These are phyloP conservation scores for Wickerhamiella infanticola DNA, from an alignment of 1,139 yeast species.

Conservation along the genomic window DNA sequence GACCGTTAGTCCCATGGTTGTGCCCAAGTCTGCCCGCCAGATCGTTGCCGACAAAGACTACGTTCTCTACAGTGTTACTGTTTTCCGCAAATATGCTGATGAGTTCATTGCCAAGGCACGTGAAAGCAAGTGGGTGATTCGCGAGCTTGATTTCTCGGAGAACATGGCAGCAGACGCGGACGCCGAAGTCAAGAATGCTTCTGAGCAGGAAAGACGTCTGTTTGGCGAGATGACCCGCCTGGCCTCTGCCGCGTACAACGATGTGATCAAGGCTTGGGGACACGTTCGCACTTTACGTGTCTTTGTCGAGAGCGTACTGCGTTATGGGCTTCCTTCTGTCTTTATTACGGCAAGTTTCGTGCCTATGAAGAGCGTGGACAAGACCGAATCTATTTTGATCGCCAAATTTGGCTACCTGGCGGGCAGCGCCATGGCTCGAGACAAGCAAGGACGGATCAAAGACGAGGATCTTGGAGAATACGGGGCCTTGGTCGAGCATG, in stretches of 20 bases:
- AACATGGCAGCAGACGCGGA: conserved; percentile 53
- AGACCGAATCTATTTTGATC: conserved; percentile 53
- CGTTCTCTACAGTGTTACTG: conserved; percentile 56
- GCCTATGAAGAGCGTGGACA: conserved; percentile 25
- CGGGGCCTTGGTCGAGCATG: conserved; percentile 83
- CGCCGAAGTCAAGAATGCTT: conserved; percentile 42
- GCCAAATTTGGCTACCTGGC: conserved; percentile 77
- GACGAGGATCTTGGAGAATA: conserved; percentile 56
- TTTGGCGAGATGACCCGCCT: conserved; percentile 70
- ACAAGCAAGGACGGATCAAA: conserved; percentile 48
- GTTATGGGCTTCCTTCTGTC: conserved; percentile 94
- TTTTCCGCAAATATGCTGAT: conserved; percentile 64
- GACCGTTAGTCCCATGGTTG: conserved; percentile 62
- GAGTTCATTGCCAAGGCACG: conserved; percentile 60
- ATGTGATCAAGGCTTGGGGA: conserved; percentile 70
- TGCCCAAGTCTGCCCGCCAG: conserved; percentile 71
- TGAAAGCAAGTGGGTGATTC: conserved; percentile 81
- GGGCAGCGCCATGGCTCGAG: conserved; percentile 64
- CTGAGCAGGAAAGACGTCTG: conserved; percentile 54
- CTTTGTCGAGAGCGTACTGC: conserved; percentile 56
- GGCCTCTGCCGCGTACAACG: conserved; percentile 76
- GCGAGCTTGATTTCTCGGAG: conserved; percentile 83
- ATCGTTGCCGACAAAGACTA: conserved; percentile 64
- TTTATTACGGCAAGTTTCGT: conserved; percentile 50
- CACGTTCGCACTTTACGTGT: conserved; percentile 61